phyloP scores from a whole-genome alignment of 805 yeast species.

The Yarrowia porcina region DNA sequence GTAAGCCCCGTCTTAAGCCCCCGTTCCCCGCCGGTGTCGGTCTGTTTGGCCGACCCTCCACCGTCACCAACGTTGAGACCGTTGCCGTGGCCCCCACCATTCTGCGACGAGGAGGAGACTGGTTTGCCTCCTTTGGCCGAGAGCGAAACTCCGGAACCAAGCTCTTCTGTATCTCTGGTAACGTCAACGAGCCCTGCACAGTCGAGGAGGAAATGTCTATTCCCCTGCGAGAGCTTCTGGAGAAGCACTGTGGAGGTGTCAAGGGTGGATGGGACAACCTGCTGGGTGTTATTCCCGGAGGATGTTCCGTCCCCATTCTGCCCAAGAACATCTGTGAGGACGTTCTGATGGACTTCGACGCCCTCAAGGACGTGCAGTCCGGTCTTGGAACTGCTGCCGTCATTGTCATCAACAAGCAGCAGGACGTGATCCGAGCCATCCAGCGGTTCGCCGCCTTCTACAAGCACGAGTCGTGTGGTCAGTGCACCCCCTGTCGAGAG shows the following conservation, averaged over 20 bases:
- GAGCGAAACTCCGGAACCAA: constrained; percentile 82
- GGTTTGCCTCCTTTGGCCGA: constrained; percentile 83
- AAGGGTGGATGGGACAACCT: constrained; percentile 92
- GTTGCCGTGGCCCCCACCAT: constrained; percentile 89
- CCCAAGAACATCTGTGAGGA: constrained; percentile 63
- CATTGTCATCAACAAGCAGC: constrained; percentile 82
- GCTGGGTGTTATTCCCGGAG: constrained; percentile 85
- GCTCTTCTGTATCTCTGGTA: constrained; percentile 83
- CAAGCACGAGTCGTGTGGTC: constrained; percentile 92
- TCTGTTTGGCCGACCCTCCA: constrained; percentile 83
- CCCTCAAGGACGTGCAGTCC: constrained; percentile 77
- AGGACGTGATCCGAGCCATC: constrained; percentile 80
- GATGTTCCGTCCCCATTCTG: constrained; percentile 81
- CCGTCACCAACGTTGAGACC: constrained; percentile 88
- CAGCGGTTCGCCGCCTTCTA: constrained; percentile 81
- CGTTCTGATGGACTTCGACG: constrained; percentile 84
- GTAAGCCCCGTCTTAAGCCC: constrained; percentile 90
- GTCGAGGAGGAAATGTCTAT: constrained; percentile 94
- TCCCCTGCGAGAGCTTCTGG: constrained; percentile 75
- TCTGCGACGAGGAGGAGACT: constrained; percentile 81
- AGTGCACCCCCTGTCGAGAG: constrained; percentile 92
- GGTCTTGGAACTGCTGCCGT: constrained; percentile 93
- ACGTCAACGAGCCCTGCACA: constrained; percentile 88
- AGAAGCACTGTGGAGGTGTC: constrained; percentile 87
- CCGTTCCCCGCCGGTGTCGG: constrained; percentile 96